Conservation (phyloP, 306 rosid species). For the Delonix regia region DNA sequence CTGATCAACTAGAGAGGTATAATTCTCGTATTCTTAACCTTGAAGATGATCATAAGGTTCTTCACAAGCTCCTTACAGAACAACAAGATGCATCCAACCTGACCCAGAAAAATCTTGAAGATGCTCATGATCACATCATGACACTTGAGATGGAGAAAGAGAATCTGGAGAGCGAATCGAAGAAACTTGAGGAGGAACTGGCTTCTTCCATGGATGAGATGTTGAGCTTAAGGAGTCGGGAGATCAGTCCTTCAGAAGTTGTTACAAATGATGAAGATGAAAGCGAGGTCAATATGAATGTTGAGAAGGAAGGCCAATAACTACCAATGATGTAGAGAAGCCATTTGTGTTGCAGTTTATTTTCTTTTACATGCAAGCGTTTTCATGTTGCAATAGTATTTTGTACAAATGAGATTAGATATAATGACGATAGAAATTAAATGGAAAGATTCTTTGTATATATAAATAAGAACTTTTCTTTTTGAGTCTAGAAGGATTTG, state of each 20-base stretch:
- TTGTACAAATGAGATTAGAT: conserved; percentile 28
- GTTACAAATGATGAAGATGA: conserved; percentile 22
- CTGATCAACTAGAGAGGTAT: not conserved
- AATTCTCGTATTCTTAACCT: not conserved
- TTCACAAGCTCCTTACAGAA: not conserved
- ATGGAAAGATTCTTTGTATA: not conserved
- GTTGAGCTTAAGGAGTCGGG: conserved; percentile 37
- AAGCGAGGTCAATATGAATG: conserved; percentile 31
- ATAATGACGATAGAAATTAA: not conserved
- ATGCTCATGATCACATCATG: not conserved
- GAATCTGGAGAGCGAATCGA: conserved; percentile 58
- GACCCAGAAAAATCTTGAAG: not conserved
- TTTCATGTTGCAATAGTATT: conserved; percentile 26
- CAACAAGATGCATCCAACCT: not conserved
- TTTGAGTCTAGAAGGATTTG: no score
- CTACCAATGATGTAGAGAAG: conserved; percentile 28
- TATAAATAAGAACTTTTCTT: not conserved
- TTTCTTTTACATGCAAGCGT: conserved; percentile 21
- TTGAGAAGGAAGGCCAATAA: conserved; percentile 40
- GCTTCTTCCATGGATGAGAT: conserved; percentile 77
- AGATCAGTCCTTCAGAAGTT: conserved; percentile 37
- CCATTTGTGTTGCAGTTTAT: conserved; percentile 23
- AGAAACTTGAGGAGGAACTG: conserved; percentile 69
- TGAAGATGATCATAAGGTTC: not conserved
- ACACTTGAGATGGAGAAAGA: conserved; percentile 49